phyloP scores from a whole-genome alignment of 2,329 filamentous ascomycete genomes.

The Nigrospora oryzae region DNA sequence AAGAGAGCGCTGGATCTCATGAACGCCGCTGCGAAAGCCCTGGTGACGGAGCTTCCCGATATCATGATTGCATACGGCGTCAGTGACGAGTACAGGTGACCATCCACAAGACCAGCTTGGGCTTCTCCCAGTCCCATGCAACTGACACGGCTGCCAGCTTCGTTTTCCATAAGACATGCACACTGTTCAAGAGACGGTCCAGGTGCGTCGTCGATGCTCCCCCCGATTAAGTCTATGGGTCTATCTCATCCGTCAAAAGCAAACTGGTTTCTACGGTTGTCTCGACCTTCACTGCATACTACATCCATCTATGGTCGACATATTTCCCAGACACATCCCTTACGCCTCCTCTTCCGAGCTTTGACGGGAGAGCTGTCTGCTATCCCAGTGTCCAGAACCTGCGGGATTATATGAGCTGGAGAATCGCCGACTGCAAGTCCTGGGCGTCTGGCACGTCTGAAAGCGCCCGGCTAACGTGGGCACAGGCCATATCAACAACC shows the following conservation, averaged over 20 bases:
- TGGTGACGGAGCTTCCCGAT: slow-evolving; percentile 77
- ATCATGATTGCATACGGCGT: slow-evolving; percentile 85
- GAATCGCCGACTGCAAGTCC: slow-evolving; percentile 85
- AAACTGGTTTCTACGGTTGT: slow-evolving; percentile 89
- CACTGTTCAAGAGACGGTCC: slow-evolving; percentile 76
- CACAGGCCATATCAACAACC: slow-evolving; percentile 89
- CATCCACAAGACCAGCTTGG: neutral
- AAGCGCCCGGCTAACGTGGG: too few species aligned
- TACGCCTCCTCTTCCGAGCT: slow-evolving; percentile 71
- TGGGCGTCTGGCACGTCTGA: neutral
- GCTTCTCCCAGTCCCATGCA: neutral
- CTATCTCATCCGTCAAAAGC: slow-evolving; percentile 32
- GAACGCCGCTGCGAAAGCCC: slow-evolving; percentile 83
- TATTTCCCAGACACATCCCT: slow-evolving; percentile 68
- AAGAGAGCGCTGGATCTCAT: slow-evolving; percentile 79
- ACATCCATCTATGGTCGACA: slow-evolving; percentile 70
- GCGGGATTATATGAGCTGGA: slow-evolving; percentile 93
- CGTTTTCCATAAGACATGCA: slow-evolving; percentile 74
- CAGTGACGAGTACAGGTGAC: slow-evolving; percentile 82
- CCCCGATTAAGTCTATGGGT: neutral
- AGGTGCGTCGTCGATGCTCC: slow-evolving; percentile 41
- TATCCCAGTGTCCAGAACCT: slow-evolving; percentile 80
- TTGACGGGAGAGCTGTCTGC: slow-evolving; percentile 84
- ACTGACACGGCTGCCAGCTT: slow-evolving; percentile 48
- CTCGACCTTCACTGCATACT: slow-evolving; percentile 89